These are phyloP conservation scores for Durotheca rogersii DNA, from an alignment of 495 filamentous ascomycete genomes.

Conservation along the genomic window DNA sequence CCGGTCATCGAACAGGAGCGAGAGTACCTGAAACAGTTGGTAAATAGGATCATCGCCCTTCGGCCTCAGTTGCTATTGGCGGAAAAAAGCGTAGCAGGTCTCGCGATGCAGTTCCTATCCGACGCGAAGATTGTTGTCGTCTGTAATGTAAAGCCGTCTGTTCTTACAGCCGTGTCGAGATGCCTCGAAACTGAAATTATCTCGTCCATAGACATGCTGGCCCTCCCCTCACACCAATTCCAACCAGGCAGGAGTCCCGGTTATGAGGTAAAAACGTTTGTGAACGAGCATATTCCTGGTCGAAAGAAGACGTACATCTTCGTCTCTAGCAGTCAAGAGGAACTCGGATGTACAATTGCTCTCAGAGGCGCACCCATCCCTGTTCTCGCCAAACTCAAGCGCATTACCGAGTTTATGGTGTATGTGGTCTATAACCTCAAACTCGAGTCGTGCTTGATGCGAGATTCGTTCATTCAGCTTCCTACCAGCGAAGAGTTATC, in stretches of 20 bases:
- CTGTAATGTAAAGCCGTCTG: conserved; percentile 93
- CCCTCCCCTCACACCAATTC: conserved; percentile 60
- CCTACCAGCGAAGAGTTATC: conserved; percentile 59
- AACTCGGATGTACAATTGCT: conserved; percentile 94
- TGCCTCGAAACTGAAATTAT: conserved; percentile 90
- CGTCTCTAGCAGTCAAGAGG: conserved; percentile 86
- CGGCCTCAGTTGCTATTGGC: conserved; percentile 83
- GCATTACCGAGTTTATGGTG: conserved; percentile 96
- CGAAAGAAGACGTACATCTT: conserved; percentile 94
- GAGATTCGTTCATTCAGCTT: conserved; percentile 89
- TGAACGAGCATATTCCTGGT: conserved; percentile 68
- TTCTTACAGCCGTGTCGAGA: conserved; percentile 90
- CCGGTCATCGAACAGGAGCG: conserved; percentile 96
- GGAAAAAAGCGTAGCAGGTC: conserved; percentile 84
- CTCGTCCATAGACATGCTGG: conserved; percentile 92
- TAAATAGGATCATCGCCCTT: conserved; percentile 85
- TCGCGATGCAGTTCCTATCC: conserved; percentile 83
- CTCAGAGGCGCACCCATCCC: conserved; percentile 76
- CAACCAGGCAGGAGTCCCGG: conserved; percentile 76
- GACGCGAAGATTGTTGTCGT: conserved; percentile 87
- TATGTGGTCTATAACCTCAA: conserved; percentile 98
- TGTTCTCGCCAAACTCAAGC: conserved; percentile 76
- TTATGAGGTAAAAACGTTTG: conserved; percentile 94
- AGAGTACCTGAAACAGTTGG: conserved; percentile 89
- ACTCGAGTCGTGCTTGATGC: conserved; percentile 92